phyloP scores from a whole-genome alignment of 306 rosid genomes.

The Trifolium dubium region DNA sequence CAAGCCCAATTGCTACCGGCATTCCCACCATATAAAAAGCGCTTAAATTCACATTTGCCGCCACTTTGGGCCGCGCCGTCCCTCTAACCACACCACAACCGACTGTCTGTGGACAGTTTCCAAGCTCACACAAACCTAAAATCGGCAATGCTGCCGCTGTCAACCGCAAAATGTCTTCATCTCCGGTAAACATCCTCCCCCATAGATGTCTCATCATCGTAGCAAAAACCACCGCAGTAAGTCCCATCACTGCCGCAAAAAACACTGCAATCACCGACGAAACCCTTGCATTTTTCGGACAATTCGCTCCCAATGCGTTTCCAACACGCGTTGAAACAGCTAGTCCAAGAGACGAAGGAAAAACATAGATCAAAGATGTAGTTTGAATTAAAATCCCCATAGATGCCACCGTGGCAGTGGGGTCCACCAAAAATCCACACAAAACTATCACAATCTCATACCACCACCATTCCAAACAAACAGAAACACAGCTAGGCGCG shows the following conservation, averaged over 20 bases:
- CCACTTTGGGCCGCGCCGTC: conserved; percentile 80
- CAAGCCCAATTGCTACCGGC: conserved; percentile 94
- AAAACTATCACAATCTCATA: conserved; percentile 92
- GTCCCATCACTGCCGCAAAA: conserved; percentile 58
- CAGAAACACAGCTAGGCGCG: conserved; percentile 88
- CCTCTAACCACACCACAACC: conserved; percentile 89
- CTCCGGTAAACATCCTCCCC: conserved; percentile 75
- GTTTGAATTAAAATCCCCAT: conserved; percentile 94
- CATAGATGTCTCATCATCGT: conserved; percentile 59
- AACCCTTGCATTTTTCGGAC: conserved; percentile 50
- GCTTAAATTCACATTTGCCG: conserved; percentile 78
- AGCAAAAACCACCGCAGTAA: conserved; percentile 64
- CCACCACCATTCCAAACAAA: conserved; percentile 99
- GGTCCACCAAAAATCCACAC: conserved; percentile 75
- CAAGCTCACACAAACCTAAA: conserved; percentile 88
- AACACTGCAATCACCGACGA: conserved; percentile 67
- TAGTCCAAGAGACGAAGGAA: conserved; percentile 77
- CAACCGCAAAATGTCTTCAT: conserved; percentile 60
- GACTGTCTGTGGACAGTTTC: conserved; percentile 96
- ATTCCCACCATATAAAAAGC: conserved; percentile 88
- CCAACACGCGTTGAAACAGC: conserved; percentile 94
- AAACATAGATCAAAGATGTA: conserved; percentile 82
- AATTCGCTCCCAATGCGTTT: conserved; percentile 75
- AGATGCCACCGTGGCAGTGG: conserved; percentile 81
- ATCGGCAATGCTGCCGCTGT: conserved; percentile 79